Evolutionary conservation across 2,329 filamentous ascomycete species (phyloP).

Genomic region (Alternaria dauci): DNA sequence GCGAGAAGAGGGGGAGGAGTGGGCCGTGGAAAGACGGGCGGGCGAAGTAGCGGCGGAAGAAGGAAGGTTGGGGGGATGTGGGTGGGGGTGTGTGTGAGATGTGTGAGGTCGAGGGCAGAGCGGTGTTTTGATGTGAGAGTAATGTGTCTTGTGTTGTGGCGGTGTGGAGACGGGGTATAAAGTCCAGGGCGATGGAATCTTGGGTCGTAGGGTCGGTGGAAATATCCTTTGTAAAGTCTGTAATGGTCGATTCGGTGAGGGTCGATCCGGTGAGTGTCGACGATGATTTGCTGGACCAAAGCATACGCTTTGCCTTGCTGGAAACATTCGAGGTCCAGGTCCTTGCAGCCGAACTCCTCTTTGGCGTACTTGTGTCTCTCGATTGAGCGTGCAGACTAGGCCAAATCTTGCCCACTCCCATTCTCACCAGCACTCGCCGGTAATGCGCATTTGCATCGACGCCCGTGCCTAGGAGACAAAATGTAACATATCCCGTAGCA

Average conservation of each 20-base stretch:
- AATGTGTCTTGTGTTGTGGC: slow-evolving; percentile 22
- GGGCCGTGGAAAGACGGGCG: slow-evolving; percentile 7
- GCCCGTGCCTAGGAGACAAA: slow-evolving; percentile 72
- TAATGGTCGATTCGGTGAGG: slow-evolving; percentile 17
- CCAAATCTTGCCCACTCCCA: slow-evolving; percentile 44
- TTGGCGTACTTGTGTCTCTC: slow-evolving; percentile 22
- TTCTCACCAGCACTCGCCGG: slow-evolving; percentile 31
- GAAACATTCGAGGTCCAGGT: slow-evolving; percentile 28
- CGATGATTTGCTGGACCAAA: slow-evolving; percentile 26
- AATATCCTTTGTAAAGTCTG: slow-evolving; percentile 19
- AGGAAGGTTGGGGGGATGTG: slow-evolving; percentile 7
- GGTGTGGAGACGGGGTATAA: slow-evolving; percentile 4
- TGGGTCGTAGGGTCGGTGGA: slow-evolving; percentile 21
- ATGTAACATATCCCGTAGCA: slow-evolving; percentile 62
- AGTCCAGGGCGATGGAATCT: slow-evolving; percentile 18
- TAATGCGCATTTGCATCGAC: slow-evolving; percentile 60
- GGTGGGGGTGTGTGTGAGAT: neutral
- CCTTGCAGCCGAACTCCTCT: slow-evolving; percentile 23
- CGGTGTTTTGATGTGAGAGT: neutral
- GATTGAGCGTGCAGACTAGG: slow-evolving; percentile 35
- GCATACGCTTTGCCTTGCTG: slow-evolving; percentile 38
- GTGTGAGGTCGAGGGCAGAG: neutral
- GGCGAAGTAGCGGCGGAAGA: slow-evolving; percentile 33
- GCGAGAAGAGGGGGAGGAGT: slow-evolving; percentile 33
- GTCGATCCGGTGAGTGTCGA: slow-evolving; percentile 27